Base-by-base conservation (phyloP, 139 green algal species). In the Chlorella sp. region DNA sequence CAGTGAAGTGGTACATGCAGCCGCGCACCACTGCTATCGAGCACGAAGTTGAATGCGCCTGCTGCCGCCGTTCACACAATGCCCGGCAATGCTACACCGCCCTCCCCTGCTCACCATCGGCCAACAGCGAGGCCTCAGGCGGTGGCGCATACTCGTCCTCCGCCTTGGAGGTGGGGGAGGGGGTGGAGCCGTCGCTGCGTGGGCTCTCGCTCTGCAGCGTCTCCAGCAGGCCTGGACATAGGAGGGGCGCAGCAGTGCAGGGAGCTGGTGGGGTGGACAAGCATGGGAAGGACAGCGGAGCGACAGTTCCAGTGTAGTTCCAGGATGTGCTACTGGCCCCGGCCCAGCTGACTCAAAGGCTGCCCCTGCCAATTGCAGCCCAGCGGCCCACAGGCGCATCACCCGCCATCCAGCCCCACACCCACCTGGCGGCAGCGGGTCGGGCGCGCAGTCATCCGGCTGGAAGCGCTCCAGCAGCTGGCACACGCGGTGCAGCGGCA, bases 401-500 rank as follows among this genome's bases (percentile, higher is more conserved):
- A 6, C 44, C 44, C 44, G 44, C 44, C 44, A 16, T 9, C 44
- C 44, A 51, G 7, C 7, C 44, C 44, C 44, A 16, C 7, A 69
- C 63, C 39, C 26, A 90, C 88, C 88, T 63, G 73, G 64, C 34
- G 82, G 87, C 72, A 92, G 78, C n/a, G 89, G 89, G 32, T 93
- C 89, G 6, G 82, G 72, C 28, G 86, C 87, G 55, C 86, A 88
- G 57, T 94, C 92, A 55, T 94, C 90, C 0, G 91, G 87, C 57
- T 88, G 70, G 72, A 94, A 96, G 44, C 85, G 80, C 82, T 91
- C 47, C n/a, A 96, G 88, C 57, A 96, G 88, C 55, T 92, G 84
- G 62, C 90, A 83, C 75, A 95, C 88, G 32, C 85, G 86, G 36
- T 72, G 75, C 47, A 93, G 87, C 2, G 82, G 84, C 55, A 95